Evolutionary conservation across 2,329 filamentous ascomycete species (phyloP).

Genomic region (Pseudocercospora pini-densiflorae): DNA sequence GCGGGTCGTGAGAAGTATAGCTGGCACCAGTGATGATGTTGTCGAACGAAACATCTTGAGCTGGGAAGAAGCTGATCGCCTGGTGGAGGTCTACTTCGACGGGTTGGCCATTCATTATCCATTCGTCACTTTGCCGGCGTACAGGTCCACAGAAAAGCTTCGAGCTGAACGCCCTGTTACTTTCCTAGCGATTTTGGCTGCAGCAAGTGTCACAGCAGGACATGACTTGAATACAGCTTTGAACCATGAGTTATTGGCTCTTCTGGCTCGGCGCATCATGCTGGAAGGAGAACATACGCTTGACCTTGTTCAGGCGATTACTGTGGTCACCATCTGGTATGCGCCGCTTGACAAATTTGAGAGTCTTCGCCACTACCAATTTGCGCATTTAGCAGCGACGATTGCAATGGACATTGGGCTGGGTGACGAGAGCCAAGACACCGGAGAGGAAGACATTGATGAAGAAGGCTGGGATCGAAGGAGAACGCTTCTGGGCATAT

Average conservation of each 20-base stretch:
- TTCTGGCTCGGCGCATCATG: conserved; percentile 13
- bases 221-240: conserved; percentile 11
- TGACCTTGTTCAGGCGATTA: conserved; percentile 14
- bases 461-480: conserved; percentile 12
- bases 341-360: conserved; percentile 17
- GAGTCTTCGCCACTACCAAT: conserved; percentile 15
- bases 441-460: not conserved
- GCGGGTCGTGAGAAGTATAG: not conserved
- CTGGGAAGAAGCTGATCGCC: conserved; percentile 6
- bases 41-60: conserved; percentile 2
- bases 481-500: conserved; percentile 13
- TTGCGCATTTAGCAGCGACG: conserved; percentile 14
- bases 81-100: conserved; percentile 10
- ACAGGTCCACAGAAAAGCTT: conserved; percentile 1
- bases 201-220: conserved; percentile 9
- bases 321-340: conserved; percentile 17
- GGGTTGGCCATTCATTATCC: conserved; percentile 11
- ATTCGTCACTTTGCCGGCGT: conserved; percentile 9
- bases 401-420: conserved; percentile 16
- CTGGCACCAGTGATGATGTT: conserved; percentile 8
- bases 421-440: conserved; percentile 3
- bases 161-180: conserved; percentile 8
- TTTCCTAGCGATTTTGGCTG: conserved; percentile 13
- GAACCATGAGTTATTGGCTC: conserved; percentile 12
- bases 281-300: conserved; percentile 15